Evolutionary conservation across 1,139 yeast species (phyloP).

Genomic region (Yamadazyma dushanensis): DNA sequence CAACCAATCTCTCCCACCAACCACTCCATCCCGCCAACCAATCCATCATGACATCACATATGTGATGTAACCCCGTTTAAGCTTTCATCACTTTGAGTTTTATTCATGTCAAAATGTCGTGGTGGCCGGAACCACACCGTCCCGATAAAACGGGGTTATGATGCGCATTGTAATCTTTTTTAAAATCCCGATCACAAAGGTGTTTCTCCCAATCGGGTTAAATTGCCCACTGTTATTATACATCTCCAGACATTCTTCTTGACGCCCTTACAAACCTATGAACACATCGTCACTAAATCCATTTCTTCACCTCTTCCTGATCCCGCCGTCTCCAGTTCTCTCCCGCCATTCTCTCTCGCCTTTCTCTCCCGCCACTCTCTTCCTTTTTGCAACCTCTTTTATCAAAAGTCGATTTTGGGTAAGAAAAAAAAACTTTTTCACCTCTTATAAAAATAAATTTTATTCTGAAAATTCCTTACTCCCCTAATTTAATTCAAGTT

Average conservation of each 20-base stretch:
- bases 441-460: conserved; percentile 1
- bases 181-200: conserved; percentile 7
- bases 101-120: conserved; percentile 1
- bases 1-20: too few species aligned
- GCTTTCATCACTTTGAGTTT: too few species aligned
- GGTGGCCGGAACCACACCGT: background rate
- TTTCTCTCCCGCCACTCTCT: background rate
- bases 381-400: background rate
- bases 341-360: too few species aligned
- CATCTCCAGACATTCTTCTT: too few species aligned
- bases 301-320: background rate
- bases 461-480: conserved; percentile 1
- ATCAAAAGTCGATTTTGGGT: background rate
- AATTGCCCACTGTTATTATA: too few species aligned
- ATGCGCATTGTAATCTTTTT: conserved; percentile 3
- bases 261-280: background rate
- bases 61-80: too few species aligned
- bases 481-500: conserved; percentile 1
- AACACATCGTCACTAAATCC: background rate
- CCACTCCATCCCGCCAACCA: too few species aligned
- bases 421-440: conserved; percentile 1
- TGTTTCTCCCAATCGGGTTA: conserved; percentile 9
- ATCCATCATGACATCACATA: too few species aligned
- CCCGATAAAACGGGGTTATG: conserved; percentile 3
- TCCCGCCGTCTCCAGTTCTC: too few species aligned